Evolutionary conservation across 441 rosid genomes (phyloP).

Genomic region (Erodium trifolium): DNA sequence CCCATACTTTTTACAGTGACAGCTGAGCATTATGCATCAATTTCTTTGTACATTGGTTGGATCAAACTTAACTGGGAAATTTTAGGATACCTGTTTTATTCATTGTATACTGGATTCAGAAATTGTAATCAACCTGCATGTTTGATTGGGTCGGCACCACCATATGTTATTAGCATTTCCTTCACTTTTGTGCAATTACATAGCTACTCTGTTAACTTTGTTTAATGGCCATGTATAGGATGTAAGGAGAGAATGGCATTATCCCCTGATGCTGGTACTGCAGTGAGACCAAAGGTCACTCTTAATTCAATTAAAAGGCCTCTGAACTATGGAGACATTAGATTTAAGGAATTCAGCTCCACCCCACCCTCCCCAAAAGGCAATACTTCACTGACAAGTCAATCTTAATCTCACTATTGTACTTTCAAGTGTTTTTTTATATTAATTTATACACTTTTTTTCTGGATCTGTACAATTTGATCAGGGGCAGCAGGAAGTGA

Average conservation of each 20-base stretch:
- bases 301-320: constrained; percentile 40
- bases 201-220: constrained; percentile 15
- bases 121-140: neutral
- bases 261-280: constrained; percentile 29
- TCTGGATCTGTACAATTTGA: constrained; percentile 19
- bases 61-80: neutral
- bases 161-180: constrained; percentile 1
- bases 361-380: constrained; percentile 43
- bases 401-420: constrained; percentile 14
- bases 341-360: constrained; percentile 32
- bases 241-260: constrained; percentile 22
- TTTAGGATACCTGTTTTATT: neutral
- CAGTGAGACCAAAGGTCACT: constrained; percentile 34
- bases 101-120: neutral
- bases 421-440: constrained; percentile 10
- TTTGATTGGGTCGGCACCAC: neutral
- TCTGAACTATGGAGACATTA: constrained; percentile 27
- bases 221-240: constrained; percentile 31
- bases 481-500: constrained; percentile 36
- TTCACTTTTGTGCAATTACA: neutral
- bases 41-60: neutral
- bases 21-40: neutral
- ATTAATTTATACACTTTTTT: neutral
- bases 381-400: constrained; percentile 22
- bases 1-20: neutral